Base-by-base conservation (phyloP, 78 protist genomes). In the Dictyostelium brefeldianum region DNA sequence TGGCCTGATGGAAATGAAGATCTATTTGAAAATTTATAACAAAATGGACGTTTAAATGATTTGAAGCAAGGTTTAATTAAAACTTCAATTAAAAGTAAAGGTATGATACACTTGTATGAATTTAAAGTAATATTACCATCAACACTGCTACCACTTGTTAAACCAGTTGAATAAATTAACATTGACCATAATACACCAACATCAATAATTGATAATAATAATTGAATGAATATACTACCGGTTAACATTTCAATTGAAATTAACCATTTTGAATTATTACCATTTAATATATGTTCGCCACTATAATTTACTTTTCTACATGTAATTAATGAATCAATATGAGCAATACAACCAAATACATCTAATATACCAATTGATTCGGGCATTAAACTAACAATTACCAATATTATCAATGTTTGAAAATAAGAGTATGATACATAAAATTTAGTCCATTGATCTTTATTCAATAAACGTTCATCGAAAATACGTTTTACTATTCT, bases 291-390 rank as follows among this genome's bases (percentile, higher is more conserved):
- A 51, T 14, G 56, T 59, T 59, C 18, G 0, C 47, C 78, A 18
- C 78, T 41, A 20, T 41, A 70, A 20, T 75, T 48, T 14, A 48
- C 81, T 50, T 75, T 75, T 48, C 81, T 75, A 31, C 81, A 75
- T 10, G 81, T 75, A 2, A 75, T 75, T 14, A 48, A 36, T 1
- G 81, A 75, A 48, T 75, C 81, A 5, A 75, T 48, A 17, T 36
- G 62, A 20, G 81, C 81, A 25, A 75, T 22, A 2, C 48, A 51
- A n/a, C 81, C 81, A 48, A 75, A 48, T 0, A 75, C 14, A 48
- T 75, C 81, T 0, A 75, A 4, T 3, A 18, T 0, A 20, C 47
- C 50, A 11, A n/a, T 12, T 12, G 15, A 47, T 4, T 75, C 50
- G n/a, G 43, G 43, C 5, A 22, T 25, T 8, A 36, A 9, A 22